Evolutionary conservation across 306 rosid genomes (phyloP), one percentile per base, ranked within the genome.

Genomic region (Delonix regia): DNA sequence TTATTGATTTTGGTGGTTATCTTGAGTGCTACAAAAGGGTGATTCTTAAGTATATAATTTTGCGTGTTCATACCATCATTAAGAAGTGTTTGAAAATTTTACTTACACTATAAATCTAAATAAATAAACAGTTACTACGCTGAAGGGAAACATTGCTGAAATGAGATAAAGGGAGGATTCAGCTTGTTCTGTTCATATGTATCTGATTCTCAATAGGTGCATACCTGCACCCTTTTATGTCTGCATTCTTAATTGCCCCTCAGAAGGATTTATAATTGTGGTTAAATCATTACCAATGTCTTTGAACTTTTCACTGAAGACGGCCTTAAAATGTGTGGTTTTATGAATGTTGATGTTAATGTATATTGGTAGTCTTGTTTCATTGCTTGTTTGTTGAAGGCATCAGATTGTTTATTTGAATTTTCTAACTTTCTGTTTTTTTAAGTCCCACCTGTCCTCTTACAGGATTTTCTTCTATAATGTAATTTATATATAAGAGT

Each of bases 71-170:
- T 36, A 9, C 49, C 25, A 36, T 38, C 18, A 9, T 5, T 77
- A 41, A 42, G 79, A 66, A 65, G 70, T 69, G 25, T 63, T 63
- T 56, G 72, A 47, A 84, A 57, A 57, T 8, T 38, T 25, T 80
- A 51, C 47, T 47, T 63, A 44, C 49, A 28, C 65, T 22, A 74
- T 52, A 62, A 34, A 9, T 63, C 69, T 63, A n/a, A 63, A 34
- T 36, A 18, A 34, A 30, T 53, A 9, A 53, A 22, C 27, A 8
- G 27, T 53, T 53, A 7, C 10, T 10, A 28, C 39, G 13, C 41
- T 60, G 22, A 60, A 60, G n/a, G 67, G 39, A 59, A 60, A 14
- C 39, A 30, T 60, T 60, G 42, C 67, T 60, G 67, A 60, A 60
- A 28, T 60, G 67, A 60, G 13, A 38, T 73, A 13, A 57, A 12